A percentile compares a stretch with the other conserved stretches of the same genome.
Conservation (phyloP, 306 rosid genomes). For the Trifolium dubium region DNA sequence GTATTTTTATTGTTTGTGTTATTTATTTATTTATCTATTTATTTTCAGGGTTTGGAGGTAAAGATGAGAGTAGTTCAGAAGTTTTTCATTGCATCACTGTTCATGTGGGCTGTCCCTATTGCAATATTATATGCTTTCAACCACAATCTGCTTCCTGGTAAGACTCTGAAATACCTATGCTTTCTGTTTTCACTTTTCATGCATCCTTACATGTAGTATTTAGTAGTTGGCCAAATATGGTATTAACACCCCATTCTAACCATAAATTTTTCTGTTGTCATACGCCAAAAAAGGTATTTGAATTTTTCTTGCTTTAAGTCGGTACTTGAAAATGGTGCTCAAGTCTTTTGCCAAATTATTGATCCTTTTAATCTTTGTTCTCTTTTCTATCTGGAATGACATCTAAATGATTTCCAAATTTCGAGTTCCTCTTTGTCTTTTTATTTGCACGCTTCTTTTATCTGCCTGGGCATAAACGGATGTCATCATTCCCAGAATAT, state of each 20-base stretch:
- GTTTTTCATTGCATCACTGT: slow-evolving; percentile 69
- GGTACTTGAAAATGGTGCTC: slow-evolving; percentile 20
- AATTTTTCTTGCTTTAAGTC: neutral
- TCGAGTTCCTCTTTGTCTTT: slow-evolving; percentile 7
- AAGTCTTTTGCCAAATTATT: slow-evolving; percentile 11
- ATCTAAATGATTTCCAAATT: slow-evolving; percentile 22
- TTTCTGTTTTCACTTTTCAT: slow-evolving; percentile 22
- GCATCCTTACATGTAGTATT: slow-evolving; percentile 6
- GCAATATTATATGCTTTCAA: slow-evolving; percentile 75
- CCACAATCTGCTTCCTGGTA: slow-evolving; percentile 81
- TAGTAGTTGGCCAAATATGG: neutral
- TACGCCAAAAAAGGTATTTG: neutral
- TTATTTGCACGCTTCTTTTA: slow-evolving; percentile 14
- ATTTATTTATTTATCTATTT: neutral
- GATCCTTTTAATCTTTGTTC: neutral
- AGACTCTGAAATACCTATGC: slow-evolving; percentile 11
- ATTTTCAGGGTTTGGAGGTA: slow-evolving; percentile 43
- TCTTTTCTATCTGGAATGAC: slow-evolving; percentile 22
- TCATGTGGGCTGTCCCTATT: slow-evolving; percentile 64
- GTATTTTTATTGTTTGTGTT: neutral
- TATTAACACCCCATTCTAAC: slow-evolving; percentile 21
- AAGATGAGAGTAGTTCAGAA: slow-evolving; percentile 69
- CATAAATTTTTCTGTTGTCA: neutral
- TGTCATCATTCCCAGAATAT: neutral
- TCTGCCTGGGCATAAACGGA: neutral